These are phyloP conservation scores for Tilletia caries DNA, from an alignment of 1,284 basidiomycete species.

Conservation along the genomic window DNA sequence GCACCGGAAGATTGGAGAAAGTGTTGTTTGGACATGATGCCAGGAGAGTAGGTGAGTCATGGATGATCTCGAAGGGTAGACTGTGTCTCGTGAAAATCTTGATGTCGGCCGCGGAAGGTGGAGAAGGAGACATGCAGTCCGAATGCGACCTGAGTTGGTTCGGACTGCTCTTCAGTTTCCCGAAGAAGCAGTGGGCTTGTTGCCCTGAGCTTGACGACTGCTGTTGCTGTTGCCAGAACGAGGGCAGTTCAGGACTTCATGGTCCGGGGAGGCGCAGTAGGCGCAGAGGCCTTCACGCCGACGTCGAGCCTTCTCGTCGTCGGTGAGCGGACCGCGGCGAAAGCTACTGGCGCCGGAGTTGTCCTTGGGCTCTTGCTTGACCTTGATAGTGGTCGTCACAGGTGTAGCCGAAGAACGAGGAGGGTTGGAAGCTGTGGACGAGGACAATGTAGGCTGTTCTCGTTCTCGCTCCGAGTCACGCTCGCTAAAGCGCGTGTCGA, in stretches of 20 bases:
- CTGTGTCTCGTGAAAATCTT: not conserved
- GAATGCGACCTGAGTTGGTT: not conserved
- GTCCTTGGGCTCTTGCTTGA: too few species aligned
- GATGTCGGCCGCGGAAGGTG: not conserved
- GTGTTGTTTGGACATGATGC: not conserved
- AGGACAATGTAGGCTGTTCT: not conserved
- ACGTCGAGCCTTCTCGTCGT: not conserved
- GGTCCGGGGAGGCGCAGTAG: not conserved
- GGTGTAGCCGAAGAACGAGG: not conserved
- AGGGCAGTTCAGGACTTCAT: not conserved
- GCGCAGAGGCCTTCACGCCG: not conserved
- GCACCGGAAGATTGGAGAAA: not conserved
- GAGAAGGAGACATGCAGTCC: not conserved
- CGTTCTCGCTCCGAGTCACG: not conserved
- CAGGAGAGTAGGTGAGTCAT: not conserved
- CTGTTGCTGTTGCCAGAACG: not conserved
- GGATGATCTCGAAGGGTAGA: not conserved
- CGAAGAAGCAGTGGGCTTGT: not conserved
- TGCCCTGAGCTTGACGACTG: not conserved
- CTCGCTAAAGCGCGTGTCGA: not conserved
- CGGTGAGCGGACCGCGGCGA: not conserved
- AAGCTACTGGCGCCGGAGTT: too few species aligned
- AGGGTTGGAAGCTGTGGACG: not conserved
- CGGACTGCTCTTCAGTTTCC: slow-evolving; percentile 5
- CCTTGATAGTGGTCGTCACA: not conserved